A percentile compares a stretch with the other conserved stretches of the same genome.
phyloP scores from a whole-genome alignment of 208 protist genomes.

The Crithidia acanthocephali region DNA sequence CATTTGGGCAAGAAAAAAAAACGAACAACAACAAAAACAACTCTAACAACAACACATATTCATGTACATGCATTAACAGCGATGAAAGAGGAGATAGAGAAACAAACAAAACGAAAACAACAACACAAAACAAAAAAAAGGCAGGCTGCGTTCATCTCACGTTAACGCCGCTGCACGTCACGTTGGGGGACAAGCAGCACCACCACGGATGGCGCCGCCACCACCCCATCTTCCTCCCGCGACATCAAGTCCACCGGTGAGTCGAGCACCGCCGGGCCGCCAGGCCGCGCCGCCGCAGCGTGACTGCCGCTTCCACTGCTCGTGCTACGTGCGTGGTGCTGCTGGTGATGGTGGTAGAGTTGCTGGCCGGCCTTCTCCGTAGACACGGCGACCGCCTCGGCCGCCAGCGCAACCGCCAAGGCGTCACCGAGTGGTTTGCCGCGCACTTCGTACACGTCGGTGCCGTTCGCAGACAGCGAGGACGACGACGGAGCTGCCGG shows the following conservation, averaged over 20 bases:
- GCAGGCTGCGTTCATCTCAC: background rate
- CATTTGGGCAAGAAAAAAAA: conserved; percentile 18
- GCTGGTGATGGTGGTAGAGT: background rate
- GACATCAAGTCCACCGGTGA: background rate
- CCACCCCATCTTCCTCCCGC: background rate
- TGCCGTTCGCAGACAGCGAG: background rate
- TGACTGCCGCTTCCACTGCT: background rate
- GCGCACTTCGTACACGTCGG: conserved; percentile 22
- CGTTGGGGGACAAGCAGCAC: conserved; percentile 30
- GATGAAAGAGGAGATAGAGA: background rate
- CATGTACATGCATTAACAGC: background rate
- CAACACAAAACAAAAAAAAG: conserved; percentile 4
- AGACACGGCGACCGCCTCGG: conserved; percentile 24
- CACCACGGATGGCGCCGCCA: conserved; percentile 26
- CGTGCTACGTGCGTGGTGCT: background rate
- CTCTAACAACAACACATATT: background rate
- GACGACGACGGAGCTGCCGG: background rate
- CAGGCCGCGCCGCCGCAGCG: background rate
- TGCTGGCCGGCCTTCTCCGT: background rate
- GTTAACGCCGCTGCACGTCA: conserved; percentile 26
- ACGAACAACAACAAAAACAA: background rate
- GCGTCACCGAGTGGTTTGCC: conserved; percentile 42
- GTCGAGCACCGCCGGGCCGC: background rate
- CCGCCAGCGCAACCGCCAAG: conserved; percentile 35
- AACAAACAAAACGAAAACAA: background rate